Base-by-base conservation (phyloP, 2,329 filamentous ascomycete genomes). In the Pseudopyrenochaeta lycopersici region DNA sequence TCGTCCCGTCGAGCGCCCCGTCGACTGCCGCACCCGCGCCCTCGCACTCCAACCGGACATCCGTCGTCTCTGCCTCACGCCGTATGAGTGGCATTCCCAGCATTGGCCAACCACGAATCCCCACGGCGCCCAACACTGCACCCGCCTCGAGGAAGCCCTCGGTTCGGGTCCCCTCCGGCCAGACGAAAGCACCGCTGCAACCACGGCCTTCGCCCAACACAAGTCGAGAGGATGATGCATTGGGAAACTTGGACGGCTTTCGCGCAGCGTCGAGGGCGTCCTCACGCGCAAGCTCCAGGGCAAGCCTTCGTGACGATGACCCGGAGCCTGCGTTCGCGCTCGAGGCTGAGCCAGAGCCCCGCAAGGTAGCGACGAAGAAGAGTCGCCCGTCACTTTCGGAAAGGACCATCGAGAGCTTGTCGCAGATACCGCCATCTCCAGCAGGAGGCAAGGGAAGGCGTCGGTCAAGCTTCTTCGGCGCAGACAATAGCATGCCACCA, bases 321-420 rank as follows among this genome's bases (percentile, higher is more conserved):
- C 59, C 64, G 17, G 63, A 68, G 7, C 50, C 56, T 14, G 65
- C 68, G 6, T 31, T 40, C 40, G 52, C 52, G 3, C 23, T 58
- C 3, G 63, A 66, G 11, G 46, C 52, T 5, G 54, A 58, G 40
- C 40, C 63, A 54, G 59, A 66, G 52, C 45, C 52, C 1, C 46
- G 47, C 5, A 60, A 58, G 38, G 56, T 59, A 10, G 58, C 53
- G 10, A 52, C 61, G 49, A 69, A 47, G 81, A 84, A 46, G 60
- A 66, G 77, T 4, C 70, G 80, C 11, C 79, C 78, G 12, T 93
- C 91, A 0, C 80, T 97, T 3, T 87, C 90, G 0, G 93, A 97
- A 65, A 83, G 94, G 52, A 96, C 93, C 0, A 88, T 96, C 36
- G 91, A 96, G 72, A 96, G 91, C 0, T 79, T 97, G 5, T 84